phyloP scores from a whole-genome alignment of 2,329 filamentous ascomycete species.

The Cytospora leucostoma region DNA sequence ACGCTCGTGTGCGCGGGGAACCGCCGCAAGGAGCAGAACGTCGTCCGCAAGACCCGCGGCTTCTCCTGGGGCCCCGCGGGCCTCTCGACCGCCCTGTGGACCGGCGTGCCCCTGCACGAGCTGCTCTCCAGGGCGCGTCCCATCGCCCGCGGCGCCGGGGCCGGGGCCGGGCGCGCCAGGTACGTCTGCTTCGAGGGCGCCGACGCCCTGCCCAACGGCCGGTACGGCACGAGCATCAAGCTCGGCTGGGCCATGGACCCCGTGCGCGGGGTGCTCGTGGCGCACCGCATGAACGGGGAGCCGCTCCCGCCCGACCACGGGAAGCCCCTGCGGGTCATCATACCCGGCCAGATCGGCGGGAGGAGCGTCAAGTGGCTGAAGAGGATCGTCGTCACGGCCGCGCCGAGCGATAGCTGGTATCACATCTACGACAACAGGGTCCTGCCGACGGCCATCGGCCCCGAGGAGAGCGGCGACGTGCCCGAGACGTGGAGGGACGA shows the following conservation, averaged over 20 bases:
- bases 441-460: conserved; percentile 80
- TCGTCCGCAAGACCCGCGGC: conserved; percentile 86
- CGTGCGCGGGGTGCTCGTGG: conserved; percentile 81
- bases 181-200: conserved; percentile 93
- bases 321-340: conserved; percentile 76
- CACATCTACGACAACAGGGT: conserved; percentile 94
- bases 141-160: conserved; percentile 34
- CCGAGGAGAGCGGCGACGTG: conserved; percentile 74
- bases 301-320: conserved; percentile 80
- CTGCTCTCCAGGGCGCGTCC: conserved; percentile 62
- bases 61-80: conserved; percentile 94
- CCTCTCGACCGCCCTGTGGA: conserved; percentile 84
- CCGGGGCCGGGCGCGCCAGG: conserved; percentile 63
- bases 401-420: conserved; percentile 90
- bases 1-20: conserved; percentile 93
- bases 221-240: conserved; percentile 86
- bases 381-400: conserved; percentile 73
- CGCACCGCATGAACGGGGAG: conserved; percentile 90
- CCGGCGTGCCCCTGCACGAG: conserved; percentile 74
- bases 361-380: conserved; percentile 93
- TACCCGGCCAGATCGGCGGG: conserved; percentile 89
- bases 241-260: conserved; percentile 85
- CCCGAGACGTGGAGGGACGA: conserved; percentile 84
- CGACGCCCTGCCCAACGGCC: conserved; percentile 83
- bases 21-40: conserved; percentile 88